These are phyloP conservation scores for Pseudoturritis turrita DNA, from an alignment of 345 rosid genomes.

Conservation along the genomic window DNA sequence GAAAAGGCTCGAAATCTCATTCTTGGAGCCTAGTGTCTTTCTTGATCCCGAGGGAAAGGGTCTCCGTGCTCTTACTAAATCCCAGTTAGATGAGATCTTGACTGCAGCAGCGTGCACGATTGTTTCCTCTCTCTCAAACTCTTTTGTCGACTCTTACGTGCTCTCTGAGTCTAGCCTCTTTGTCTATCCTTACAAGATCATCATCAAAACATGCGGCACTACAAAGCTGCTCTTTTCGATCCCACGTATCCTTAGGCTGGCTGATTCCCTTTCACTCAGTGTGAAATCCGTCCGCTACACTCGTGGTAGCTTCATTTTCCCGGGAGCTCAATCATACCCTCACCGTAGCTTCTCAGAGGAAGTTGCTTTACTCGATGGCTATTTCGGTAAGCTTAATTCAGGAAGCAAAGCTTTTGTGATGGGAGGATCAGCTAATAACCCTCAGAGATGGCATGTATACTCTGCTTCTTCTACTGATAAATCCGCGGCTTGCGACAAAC, in stretches of 20 bases:
- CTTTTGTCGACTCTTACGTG: conserved; percentile 61
- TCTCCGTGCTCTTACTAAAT: conserved; percentile 51
- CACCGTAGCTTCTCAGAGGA: conserved; percentile 77
- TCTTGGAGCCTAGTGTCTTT: conserved; percentile 52
- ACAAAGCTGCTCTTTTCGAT: conserved; percentile 70
- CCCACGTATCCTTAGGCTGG: conserved; percentile 54
- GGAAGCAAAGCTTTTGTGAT: conserved; percentile 63
- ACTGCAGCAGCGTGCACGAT: conserved; percentile 74
- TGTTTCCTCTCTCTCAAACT: conserved; percentile 60
- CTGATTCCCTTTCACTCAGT: conserved; percentile 47
- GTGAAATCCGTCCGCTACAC: conserved; percentile 56
- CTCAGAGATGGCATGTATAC: conserved; percentile 77
- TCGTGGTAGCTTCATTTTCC: conserved; percentile 67
- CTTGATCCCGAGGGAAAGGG: conserved; percentile 64
- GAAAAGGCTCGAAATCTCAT: conserved; percentile 76
- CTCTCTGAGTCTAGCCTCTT: conserved; percentile 87
- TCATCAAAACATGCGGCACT: conserved; percentile 89
- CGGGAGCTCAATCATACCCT: conserved; percentile 63
- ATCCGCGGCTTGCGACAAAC: not conserved
- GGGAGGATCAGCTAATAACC: conserved; percentile 37
- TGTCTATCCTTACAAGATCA: conserved; percentile 68
- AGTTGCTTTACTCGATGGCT: conserved; percentile 62
- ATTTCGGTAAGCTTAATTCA: conserved; percentile 50
- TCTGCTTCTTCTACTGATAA: conserved; percentile 47
- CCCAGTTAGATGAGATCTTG: conserved; percentile 64